A percentile compares a stretch with the other conserved stretches of the same genome.
Conservation (phyloP, 2,329 filamentous ascomycete genomes). For the Aspergillus versicolor region DNA sequence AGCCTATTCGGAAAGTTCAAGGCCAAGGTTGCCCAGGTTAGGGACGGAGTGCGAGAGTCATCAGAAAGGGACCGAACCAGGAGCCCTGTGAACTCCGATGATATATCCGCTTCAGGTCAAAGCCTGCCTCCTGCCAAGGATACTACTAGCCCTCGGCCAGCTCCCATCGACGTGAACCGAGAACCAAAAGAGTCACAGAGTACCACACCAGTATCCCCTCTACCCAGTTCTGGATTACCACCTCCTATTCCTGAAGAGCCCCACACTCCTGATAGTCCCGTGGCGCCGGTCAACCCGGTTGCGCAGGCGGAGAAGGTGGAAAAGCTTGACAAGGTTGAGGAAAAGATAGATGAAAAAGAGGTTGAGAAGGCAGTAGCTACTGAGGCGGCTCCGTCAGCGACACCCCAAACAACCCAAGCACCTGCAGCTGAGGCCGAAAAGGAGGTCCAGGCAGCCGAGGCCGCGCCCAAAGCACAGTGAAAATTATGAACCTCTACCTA, state of each 20-base stretch:
- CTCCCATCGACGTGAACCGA: conserved; percentile 26
- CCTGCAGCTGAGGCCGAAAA: background rate
- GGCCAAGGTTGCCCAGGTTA: conserved; percentile 57
- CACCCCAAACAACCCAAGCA: background rate
- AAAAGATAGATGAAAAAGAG: background rate
- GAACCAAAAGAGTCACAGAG: conserved; percentile 22
- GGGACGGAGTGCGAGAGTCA: conserved; percentile 56
- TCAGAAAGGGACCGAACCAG: conserved; percentile 53
- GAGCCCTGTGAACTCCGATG: conserved; percentile 47
- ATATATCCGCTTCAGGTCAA: conserved; percentile 32
- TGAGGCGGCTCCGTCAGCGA: background rate
- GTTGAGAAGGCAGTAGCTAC: background rate
- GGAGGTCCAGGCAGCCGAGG: background rate
- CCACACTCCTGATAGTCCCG: conserved; percentile 26
- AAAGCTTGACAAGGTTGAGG: no score
- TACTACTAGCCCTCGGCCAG: conserved; percentile 20
- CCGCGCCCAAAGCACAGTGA: conserved; percentile 1
- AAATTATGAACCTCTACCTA: background rate
- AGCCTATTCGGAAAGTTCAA: conserved; percentile 65
- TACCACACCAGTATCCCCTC: conserved; percentile 30
- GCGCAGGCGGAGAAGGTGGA: background rate
- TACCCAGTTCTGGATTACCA: conserved; percentile 30
- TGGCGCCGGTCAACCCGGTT: background rate
- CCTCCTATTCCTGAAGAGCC: conserved; percentile 37
- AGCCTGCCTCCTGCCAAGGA: conserved; percentile 32